phyloP scores from a whole-genome alignment of 2,329 filamentous ascomycete species.

The Aspergillus uvarum region DNA sequence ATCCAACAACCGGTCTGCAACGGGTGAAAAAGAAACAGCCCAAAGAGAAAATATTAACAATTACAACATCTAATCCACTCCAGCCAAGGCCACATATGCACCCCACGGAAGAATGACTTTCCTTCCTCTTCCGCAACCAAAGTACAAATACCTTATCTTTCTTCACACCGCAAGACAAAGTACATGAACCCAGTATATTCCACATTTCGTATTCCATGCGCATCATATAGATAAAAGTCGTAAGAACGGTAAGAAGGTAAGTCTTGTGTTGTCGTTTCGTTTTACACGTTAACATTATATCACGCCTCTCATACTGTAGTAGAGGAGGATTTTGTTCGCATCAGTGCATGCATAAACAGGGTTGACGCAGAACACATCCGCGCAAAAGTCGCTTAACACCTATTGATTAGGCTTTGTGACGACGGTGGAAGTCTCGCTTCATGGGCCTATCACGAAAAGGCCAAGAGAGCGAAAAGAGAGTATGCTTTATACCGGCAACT shows the following conservation, averaged over 20 bases:
- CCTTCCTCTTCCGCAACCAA: too few relatives aligned
- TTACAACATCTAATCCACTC: background rate
- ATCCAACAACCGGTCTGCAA: background rate
- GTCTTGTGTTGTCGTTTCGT: background rate
- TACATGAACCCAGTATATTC: background rate
- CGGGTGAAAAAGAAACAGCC: background rate
- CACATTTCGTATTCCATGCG: background rate
- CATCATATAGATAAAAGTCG: background rate
- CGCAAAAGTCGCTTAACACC: too few relatives aligned
- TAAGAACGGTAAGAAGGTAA: background rate
- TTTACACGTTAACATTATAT: background rate
- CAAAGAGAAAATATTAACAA: slow-evolving; percentile 1
- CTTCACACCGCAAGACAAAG: too few relatives aligned
- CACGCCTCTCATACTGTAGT: background rate
- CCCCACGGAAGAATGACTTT: background rate
- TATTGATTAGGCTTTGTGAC: too few relatives aligned
- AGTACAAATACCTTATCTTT: too few relatives aligned
- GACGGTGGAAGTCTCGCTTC: too few relatives aligned
- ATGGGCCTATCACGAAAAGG: too few relatives aligned
- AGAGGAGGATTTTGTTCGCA: too few relatives aligned
- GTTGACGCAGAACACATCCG: too few relatives aligned
- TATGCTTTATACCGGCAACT: slow-evolving; percentile 51
- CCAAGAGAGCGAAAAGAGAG: too few relatives aligned
- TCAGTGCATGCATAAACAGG: too few relatives aligned
- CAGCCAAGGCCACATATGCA: background rate